Base-by-base conservation (phyloP, 352 stramenopile species). In the Globisporangium nagaii region DNA sequence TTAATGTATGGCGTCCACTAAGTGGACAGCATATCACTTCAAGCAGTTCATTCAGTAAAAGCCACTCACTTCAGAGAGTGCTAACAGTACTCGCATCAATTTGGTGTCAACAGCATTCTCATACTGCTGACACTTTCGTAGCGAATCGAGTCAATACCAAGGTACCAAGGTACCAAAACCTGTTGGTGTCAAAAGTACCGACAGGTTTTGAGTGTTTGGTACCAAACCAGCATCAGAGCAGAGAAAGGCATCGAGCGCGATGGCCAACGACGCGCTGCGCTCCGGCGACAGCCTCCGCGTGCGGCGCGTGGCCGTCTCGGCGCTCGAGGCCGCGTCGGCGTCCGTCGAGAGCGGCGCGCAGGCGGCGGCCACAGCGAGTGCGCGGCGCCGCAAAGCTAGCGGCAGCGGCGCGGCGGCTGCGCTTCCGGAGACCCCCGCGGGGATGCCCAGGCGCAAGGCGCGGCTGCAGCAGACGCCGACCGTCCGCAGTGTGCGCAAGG, bases 281-380 rank as follows among this genome's bases (percentile, higher is more conserved):
- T 66, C 53, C 10, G 64, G 64, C 41, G 56, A 56, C 35, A 71
- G 68, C 49, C 69, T 66, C 56, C 64, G 64, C 44, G 60, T 51
- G 40, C 41, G 32, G 8, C 15, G 30, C n/a, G 51, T 58, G 3
- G 22, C 22, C 12, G 45, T 55, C 19, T 55, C 54, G 12, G 36
- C 54, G 36, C 54, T 60, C 30, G 54, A 60, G 28, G 36, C 44
- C 34, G 46, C 54, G 35, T 60, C 54, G n/a, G n/a, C n/a, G 34
- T 47, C 54, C 19, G 39, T 47, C 15, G 36, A 42, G 1, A 36
- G 7, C n/a, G 6, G 25, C 8, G 13, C 17, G 24, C 43, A 32
- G 20, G 8, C 27, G 9, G 6, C 43, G 15, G 36, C 36, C n/a
- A n/a, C n/a, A n/a, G n/a, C n/a, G n/a, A 55, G 48, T 22, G 6